Base-by-base conservation (phyloP, 2,329 filamentous ascomycete species). In the Cladophialophora exuberans region DNA sequence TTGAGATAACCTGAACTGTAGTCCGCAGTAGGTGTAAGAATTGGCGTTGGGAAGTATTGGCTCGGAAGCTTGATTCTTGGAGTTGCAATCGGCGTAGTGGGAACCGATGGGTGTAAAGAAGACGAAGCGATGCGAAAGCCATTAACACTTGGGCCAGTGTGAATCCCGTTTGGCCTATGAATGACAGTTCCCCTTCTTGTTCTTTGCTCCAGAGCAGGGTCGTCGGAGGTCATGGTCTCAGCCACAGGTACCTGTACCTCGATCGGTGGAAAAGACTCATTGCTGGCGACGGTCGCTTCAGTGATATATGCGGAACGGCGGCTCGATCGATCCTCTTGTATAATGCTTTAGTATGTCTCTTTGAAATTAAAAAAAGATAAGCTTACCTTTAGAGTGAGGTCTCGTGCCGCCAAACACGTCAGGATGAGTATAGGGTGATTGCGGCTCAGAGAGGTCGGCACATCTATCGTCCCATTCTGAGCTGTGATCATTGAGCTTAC, bases 401-500 rank as follows among this genome's bases (percentile, higher is more conserved):
- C n/a, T n/a, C n/a, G n/a, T n/a, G n/a, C n/a, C 50, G 22, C 57
- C 41, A 18, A 36, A 36, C 20, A 62, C 36, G 30, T 62, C 57
- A 23, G 57, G 44, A 44, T 62, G 57, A n/a, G 36, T 13, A 20
- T 60, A 57, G 28, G 46, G 58, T 17, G 54, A 57, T 17, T 38
- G 49, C 10, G 57, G 52, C 22, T 52, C 45, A 51, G 54, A 60
- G 6, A 23, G 15, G 31, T 52, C 43, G 36, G 52, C 53, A 33
- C 57, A 60, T 6, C 44, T 39, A 18, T 58, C 50, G 4, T 58
- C 42, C 35, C 54, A 28, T 15, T 48, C 17, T 6, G 52, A 56
- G 20, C 38, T 51, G 30, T 42, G 49, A 18, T 59, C 54, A 35
- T 54, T 44, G 18, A 54, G 52, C 47, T 47, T 36, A 28, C 42